phyloP scores from a whole-genome alignment of 2,329 filamentous ascomycete species.

The Talaromyces albobiverticillius region DNA sequence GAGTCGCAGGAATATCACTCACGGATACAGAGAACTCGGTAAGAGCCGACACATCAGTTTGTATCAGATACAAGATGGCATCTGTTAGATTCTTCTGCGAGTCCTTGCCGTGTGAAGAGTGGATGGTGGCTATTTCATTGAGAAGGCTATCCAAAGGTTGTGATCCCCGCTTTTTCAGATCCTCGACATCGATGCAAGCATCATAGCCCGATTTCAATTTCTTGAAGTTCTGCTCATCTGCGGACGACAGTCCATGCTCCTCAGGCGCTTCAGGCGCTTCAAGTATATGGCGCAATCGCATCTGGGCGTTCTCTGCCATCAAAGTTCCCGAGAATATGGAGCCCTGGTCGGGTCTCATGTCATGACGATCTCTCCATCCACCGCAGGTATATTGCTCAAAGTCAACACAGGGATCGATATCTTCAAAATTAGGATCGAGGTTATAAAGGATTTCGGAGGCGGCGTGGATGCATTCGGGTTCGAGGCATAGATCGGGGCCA shows the following conservation, averaged over 20 bases:
- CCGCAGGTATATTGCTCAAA: slow-evolving; percentile 68
- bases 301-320: slow-evolving; percentile 60
- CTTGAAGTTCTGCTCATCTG: slow-evolving; percentile 54
- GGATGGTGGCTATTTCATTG: slow-evolving; percentile 48
- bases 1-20: slow-evolving; percentile 15
- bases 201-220: slow-evolving; percentile 64
- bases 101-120: slow-evolving; percentile 32
- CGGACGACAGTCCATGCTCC: slow-evolving; percentile 30
- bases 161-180: slow-evolving; percentile 54
- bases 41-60: slow-evolving; percentile 35
- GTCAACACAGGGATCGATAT: slow-evolving; percentile 65
- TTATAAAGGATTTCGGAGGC: slow-evolving; percentile 62
- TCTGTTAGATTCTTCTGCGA: slow-evolving; percentile 30
- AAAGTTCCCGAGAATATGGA: slow-evolving; percentile 59
- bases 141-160: slow-evolving; percentile 58
- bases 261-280: slow-evolving; percentile 48
- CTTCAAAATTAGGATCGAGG: slow-evolving; percentile 59
- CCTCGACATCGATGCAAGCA: slow-evolving; percentile 63
- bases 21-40: slow-evolving; percentile 32
- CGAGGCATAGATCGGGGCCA: slow-evolving; percentile 7
- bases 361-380: slow-evolving; percentile 63
- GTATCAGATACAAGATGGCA: slow-evolving; percentile 35
- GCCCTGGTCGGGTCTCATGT: slow-evolving; percentile 63
- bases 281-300: slow-evolving; percentile 60
- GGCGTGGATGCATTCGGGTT: slow-evolving; percentile 60